Percentiles rank a stretch among this genome's conserved stretches.
phyloP scores from a whole-genome alignment of 805 yeast genomes.

The Candida coleopterorum region DNA sequence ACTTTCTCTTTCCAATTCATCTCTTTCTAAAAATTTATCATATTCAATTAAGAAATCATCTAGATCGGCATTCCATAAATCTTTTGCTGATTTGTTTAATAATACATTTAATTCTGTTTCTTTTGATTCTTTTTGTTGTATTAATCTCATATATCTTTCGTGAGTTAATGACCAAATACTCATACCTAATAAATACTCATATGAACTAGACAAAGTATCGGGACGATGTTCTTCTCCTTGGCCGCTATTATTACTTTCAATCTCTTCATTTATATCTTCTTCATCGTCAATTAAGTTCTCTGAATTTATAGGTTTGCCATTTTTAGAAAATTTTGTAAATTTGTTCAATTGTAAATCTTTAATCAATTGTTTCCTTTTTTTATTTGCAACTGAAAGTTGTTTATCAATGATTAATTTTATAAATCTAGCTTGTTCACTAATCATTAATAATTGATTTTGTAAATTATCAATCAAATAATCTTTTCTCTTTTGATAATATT shows the following conservation, averaged over 20 bases:
- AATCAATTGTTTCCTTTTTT: constrained; percentile 60
- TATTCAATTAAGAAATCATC: constrained; percentile 67
- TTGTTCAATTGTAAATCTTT: constrained; percentile 56
- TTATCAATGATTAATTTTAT: constrained; percentile 84
- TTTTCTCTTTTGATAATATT: constrained; percentile 86
- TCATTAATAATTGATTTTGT: constrained; percentile 68
- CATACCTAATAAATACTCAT: constrained; percentile 89
- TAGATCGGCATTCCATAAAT: constrained; percentile 81
- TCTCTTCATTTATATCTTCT: constrained; percentile 39
- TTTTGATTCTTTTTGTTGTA: constrained; percentile 66
- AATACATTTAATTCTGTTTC: constrained; percentile 66
- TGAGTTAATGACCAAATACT: constrained; percentile 88
- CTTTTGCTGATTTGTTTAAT: constrained; percentile 71
- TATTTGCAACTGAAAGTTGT: constrained; percentile 66
- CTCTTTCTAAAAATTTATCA: constrained; percentile 62
- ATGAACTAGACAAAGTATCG: constrained; percentile 58
- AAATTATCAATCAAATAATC: constrained; percentile 67
- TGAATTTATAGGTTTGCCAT: constrained; percentile 55
- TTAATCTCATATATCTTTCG: constrained; percentile 79
- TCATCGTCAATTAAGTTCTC: constrained; percentile 20
- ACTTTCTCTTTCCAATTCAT: constrained; percentile 53
- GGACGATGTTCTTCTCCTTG: constrained; percentile 36
- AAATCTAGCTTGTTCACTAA: constrained; percentile 83
- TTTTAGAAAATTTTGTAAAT: constrained; percentile 73
- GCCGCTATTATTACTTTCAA: constrained; percentile 21